A percentile compares a stretch with the other conserved stretches of the same genome.
phyloP scores from a whole-genome alignment of 805 yeast species.

The Saccharomycopsis oosterbeekiorum region DNA sequence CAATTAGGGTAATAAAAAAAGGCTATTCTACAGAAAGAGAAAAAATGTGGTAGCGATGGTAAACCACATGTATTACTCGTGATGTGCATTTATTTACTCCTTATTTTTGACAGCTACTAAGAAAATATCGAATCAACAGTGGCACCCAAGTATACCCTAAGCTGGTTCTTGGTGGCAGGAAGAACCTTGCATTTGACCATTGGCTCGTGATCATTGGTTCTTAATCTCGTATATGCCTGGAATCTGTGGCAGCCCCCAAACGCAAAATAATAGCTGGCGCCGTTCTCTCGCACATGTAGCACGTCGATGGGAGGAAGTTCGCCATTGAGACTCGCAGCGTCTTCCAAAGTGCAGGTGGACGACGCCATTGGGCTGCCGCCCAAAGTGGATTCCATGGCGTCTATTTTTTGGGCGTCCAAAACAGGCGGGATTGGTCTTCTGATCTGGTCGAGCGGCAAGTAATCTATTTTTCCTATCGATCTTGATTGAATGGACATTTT shows the following conservation, averaged over 20 bases:
- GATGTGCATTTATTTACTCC: too few species aligned
- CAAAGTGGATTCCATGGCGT: slow-evolving; percentile 66
- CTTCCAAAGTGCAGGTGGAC: slow-evolving; percentile 41
- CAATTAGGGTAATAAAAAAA: too few species aligned
- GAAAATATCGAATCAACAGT: slow-evolving; percentile 45
- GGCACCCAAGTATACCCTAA: slow-evolving; percentile 61
- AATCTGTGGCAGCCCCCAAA: slow-evolving; percentile 89
- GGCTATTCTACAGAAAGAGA: too few species aligned
- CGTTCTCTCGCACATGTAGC: slow-evolving; percentile 52
- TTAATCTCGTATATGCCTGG: slow-evolving; percentile 63
- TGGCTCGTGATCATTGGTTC: slow-evolving; percentile 28
- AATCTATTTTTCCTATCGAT: slow-evolving; percentile 38
- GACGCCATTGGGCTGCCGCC: slow-evolving; percentile 57
- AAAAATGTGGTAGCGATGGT: too few species aligned
- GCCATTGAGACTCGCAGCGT: slow-evolving; percentile 34
- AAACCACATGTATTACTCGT: too few species aligned
- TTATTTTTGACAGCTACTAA: too few species aligned
- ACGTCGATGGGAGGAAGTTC: slow-evolving; percentile 81
- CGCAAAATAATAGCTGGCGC: slow-evolving; percentile 58
- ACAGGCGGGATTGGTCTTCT: slow-evolving; percentile 82
- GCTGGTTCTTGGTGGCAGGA: slow-evolving; percentile 65
- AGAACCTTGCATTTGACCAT: slow-evolving; percentile 61
- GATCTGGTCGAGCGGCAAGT: slow-evolving; percentile 58
- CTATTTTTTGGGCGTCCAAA: slow-evolving; percentile 61
- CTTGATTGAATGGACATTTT: slow-evolving; percentile 64